Evolutionary conservation across 371 early-diverging fungal genomes (phyloP).

Genomic region (Syncephalastrum contaminatum): DNA sequence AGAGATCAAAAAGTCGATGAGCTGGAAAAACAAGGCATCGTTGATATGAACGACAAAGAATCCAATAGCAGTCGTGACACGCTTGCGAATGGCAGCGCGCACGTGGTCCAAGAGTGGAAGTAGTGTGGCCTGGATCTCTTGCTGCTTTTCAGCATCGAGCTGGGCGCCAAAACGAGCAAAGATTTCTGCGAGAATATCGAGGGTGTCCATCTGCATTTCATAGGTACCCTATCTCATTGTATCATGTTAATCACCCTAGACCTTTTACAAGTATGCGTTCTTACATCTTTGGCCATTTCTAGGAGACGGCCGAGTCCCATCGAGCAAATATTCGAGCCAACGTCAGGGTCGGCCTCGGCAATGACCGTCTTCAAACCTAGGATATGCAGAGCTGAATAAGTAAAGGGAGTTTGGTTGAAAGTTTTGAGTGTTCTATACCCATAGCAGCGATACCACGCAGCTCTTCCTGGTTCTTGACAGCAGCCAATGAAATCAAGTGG

Average conservation of each 20-base stretch:
- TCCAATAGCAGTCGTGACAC: conserved; percentile 77
- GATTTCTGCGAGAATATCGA: conserved; percentile 85
- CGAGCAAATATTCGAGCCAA: conserved; percentile 55
- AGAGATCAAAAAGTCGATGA: conserved; percentile 41
- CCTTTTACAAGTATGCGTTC: not conserved
- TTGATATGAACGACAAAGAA: conserved; percentile 68
- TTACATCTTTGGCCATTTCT: conserved; percentile 12
- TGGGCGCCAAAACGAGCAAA: conserved; percentile 74
- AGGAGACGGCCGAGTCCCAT: conserved; percentile 67
- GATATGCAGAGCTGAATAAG: conserved; percentile 2
- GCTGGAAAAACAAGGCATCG: conserved; percentile 69
- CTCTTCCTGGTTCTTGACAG: conserved; percentile 57
- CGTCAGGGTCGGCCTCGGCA: conserved; percentile 51
- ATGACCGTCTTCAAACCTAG: conserved; percentile 78
- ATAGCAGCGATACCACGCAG: conserved; percentile 80
- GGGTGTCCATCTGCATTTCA: conserved; percentile 78
- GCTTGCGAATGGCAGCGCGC: conserved; percentile 82
- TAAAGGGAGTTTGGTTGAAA: too few species aligned
- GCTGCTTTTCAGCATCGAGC: conserved; percentile 51
- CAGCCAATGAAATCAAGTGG: conserved; percentile 56
- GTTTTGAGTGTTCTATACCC: conserved; percentile 35
- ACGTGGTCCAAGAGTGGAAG: conserved; percentile 69
- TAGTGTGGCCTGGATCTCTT: conserved; percentile 62
- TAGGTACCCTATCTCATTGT: conserved; percentile 49
- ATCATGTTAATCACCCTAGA: conserved; percentile 1